phyloP scores from a whole-genome alignment of 108 stramenopile species.

The Pseudonitzschia multiseries region DNA sequence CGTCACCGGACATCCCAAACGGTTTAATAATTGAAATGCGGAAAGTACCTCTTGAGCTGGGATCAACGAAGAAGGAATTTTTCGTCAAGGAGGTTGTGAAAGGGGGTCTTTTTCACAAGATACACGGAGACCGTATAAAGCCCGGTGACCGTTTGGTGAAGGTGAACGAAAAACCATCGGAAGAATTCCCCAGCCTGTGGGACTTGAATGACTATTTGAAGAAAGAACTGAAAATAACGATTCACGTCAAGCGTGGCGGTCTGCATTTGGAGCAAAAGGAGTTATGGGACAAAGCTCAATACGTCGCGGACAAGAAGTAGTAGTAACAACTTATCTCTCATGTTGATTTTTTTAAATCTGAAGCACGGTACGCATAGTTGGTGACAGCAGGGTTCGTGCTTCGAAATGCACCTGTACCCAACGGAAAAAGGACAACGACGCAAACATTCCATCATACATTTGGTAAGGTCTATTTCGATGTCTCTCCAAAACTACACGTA shows the following conservation, averaged over 20 bases:
- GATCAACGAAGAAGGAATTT: slow-evolving; percentile 20
- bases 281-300: neutral
- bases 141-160: slow-evolving; percentile 29
- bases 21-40: slow-evolving; percentile 23
- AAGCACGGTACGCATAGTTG: too few species aligned
- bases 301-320: neutral
- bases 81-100: slow-evolving; percentile 25
- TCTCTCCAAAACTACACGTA: too few species aligned
- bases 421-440: too few species aligned
- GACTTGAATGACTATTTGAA: slow-evolving; percentile 29
- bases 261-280: slow-evolving; percentile 16
- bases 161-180: slow-evolving; percentile 20
- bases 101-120: slow-evolving; percentile 27
- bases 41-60: neutral
- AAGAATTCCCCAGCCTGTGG: slow-evolving; percentile 29
- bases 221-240: slow-evolving; percentile 18
- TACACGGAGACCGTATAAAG: slow-evolving; percentile 21
- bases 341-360: too few species aligned
- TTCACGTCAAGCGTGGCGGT: slow-evolving; percentile 20
- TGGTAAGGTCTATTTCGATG: too few species aligned
- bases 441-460: too few species aligned
- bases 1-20: slow-evolving; percentile 15
- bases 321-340: neutral
- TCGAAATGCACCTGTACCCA: too few species aligned
- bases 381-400: too few species aligned